These are phyloP conservation scores for Cerrena zonata DNA, from an alignment of 1,284 basidiomycete species.

Conservation along the genomic window DNA sequence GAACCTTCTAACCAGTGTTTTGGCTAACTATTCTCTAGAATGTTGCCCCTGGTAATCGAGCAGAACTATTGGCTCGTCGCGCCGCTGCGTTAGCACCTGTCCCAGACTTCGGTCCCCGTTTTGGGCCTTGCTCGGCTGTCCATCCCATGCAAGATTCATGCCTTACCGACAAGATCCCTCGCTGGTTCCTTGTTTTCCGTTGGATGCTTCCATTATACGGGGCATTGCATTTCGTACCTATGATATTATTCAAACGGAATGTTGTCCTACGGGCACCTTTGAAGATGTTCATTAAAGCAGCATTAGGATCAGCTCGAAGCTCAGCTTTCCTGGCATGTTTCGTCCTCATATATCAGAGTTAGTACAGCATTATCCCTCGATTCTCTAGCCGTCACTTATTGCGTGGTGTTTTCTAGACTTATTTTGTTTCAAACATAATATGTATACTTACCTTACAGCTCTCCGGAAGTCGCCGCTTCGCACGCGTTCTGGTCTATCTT, in stretches of 20 bases:
- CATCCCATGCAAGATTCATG: constrained; percentile 81
- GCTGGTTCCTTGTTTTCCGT: constrained; percentile 77
- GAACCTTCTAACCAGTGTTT: constrained; percentile 53
- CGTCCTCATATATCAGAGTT: constrained; percentile 81
- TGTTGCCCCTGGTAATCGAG: constrained; percentile 37
- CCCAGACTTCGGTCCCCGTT: constrained; percentile 45
- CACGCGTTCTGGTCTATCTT: not conserved
- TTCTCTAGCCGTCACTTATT: constrained; percentile 3
- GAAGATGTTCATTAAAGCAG: constrained; percentile 58
- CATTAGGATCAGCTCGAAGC: constrained; percentile 75
- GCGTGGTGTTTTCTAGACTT: constrained; percentile 39
- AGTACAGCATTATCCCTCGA: constrained; percentile 24
- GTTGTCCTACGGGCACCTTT: constrained; percentile 58
- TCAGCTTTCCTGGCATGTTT: constrained; percentile 86
- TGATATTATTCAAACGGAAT: constrained; percentile 69
- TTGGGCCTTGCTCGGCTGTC: constrained; percentile 62
- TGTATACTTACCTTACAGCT: constrained; percentile 44
- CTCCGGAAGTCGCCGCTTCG: constrained; percentile 12
- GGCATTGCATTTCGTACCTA: constrained; percentile 85
- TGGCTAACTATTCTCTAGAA: constrained; percentile 45
- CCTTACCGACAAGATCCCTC: constrained; percentile 57
- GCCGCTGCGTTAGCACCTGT: constrained; percentile 21
- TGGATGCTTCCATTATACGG: constrained; percentile 87
- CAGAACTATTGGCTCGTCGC: constrained; percentile 31
- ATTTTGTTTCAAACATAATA: constrained; percentile 70